Evolutionary conservation across 192 early-diverging fungal genomes (phyloP), one percentile per base, ranked within the genome.

Genomic region (Gigaspora rosea): DNA sequence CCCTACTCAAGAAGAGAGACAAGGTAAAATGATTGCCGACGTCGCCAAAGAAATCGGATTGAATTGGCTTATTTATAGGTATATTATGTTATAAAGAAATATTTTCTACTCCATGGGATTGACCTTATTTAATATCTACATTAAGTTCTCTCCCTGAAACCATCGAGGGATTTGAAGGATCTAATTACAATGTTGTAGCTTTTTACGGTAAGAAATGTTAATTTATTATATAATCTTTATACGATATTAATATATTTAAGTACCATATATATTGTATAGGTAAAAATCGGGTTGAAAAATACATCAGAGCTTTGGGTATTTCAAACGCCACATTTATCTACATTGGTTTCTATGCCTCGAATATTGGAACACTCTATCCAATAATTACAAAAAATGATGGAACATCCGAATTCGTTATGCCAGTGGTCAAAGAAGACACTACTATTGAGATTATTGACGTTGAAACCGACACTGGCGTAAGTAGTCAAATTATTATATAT

Each of bases 1-100:
- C 9, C 2, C 9, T 3, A 9, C 5, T 3, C 36, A 66, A 9
- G 64, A 66, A 66, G 64, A 41, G 18, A 33, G 64, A 16, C 32
- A 35, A 16, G 64, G 64, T 66, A 66, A 66, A 66, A 18, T 66
- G 64, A 46, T 66, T n/a, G 64, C 64, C 5, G 64, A 66, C 16
- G 4, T n/a, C 13, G 64, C 64, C 4, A 66, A 66, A 66, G 41
- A 66, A 46, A 32, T 66, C 9, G 64, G 64, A 33, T 33, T 66
- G 22, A 66, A 66, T 33, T 66, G 64, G 64, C 15, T 66, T 9
- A 15, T 66, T 33, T 66, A 66, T 33, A 66, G 64, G 33, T 41
- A 46, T 16, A 16, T 66, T 12, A 46, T 8, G 16, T 41, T 41
- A 41, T 41, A 41, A 41, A 41, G 3, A 7, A 41, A 41, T 27